These are phyloP conservation scores for Sporothrix protearum DNA, from an alignment of 2,329 filamentous ascomycete genomes.

Conservation along the genomic window DNA sequence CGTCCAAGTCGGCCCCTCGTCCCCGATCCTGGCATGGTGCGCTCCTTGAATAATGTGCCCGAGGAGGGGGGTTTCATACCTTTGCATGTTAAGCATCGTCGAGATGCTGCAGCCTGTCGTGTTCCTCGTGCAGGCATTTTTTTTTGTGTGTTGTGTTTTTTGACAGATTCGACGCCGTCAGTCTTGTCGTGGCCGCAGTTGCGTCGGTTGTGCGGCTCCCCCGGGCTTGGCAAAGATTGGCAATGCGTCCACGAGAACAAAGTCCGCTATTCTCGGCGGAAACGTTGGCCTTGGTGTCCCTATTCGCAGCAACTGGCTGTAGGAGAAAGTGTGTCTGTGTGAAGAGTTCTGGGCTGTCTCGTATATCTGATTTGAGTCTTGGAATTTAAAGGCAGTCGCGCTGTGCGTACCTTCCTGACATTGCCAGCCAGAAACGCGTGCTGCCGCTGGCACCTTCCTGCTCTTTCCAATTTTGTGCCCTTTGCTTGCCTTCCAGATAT, in stretches of 20 bases:
- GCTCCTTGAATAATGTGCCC: neutral
- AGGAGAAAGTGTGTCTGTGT: neutral
- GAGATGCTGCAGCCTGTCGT: neutral
- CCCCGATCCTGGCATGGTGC: neutral
- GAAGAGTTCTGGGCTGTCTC: neutral
- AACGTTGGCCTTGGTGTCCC: neutral
- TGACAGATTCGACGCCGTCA: neutral
- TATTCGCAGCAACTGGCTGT: neutral
- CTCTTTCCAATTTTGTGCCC: neutral
- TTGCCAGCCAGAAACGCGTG: neutral
- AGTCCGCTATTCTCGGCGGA: neutral
- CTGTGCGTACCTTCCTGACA: neutral
- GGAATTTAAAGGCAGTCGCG: neutral
- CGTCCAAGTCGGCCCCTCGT: neutral
- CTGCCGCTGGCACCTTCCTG: neutral
- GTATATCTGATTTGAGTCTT: neutral
- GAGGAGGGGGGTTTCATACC: neutral
- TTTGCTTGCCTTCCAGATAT: neutral
- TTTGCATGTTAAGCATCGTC: conserved; percentile 19
- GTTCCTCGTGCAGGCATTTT: neutral
- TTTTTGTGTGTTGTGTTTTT: neutral
- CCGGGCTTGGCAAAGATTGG: neutral
- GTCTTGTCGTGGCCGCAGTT: neutral
- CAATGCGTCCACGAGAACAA: neutral
- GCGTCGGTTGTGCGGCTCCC: no score